A percentile compares a stretch with the other conserved stretches of the same genome.
These are phyloP conservation scores for Poa annua DNA, from an alignment of 176 grass and related monocot species.

Conservation along the genomic window DNA sequence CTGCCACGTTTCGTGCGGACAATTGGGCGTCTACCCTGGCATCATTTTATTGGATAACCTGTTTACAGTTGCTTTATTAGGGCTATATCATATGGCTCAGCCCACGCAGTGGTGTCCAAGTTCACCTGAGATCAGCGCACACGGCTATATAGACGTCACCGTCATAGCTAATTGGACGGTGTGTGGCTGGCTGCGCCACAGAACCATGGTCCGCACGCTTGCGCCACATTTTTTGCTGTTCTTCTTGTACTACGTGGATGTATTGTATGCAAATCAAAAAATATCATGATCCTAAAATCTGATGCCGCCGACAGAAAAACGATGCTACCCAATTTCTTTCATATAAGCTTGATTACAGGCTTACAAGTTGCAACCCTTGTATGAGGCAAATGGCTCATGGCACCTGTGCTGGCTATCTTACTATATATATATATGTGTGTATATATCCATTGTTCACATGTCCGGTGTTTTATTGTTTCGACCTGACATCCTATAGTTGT, in stretches of 20 bases:
- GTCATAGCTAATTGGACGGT: neutral
- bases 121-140: neutral
- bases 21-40: too few species aligned
- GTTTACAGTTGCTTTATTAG: neutral
- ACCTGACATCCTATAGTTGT: neutral
- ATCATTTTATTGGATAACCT: too few species aligned
- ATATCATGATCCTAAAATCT: neutral
- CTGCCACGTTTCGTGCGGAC: too few species aligned
- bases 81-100: neutral
- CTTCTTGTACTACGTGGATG: neutral
- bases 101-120: neutral
- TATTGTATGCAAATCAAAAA: neutral
- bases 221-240: neutral
- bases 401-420: constrained; percentile 29
- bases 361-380: neutral
- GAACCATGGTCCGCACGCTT: neutral
- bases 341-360: neutral
- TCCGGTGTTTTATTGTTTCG: neutral
- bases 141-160: neutral
- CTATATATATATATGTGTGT: constrained; percentile 4
- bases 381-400: neutral
- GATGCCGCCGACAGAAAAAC: neutral
- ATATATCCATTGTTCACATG: neutral
- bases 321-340: neutral
- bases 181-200: neutral